Conservation (phyloP, 116 monocot genomes). For the Phalaenopsis hybrid region DNA sequence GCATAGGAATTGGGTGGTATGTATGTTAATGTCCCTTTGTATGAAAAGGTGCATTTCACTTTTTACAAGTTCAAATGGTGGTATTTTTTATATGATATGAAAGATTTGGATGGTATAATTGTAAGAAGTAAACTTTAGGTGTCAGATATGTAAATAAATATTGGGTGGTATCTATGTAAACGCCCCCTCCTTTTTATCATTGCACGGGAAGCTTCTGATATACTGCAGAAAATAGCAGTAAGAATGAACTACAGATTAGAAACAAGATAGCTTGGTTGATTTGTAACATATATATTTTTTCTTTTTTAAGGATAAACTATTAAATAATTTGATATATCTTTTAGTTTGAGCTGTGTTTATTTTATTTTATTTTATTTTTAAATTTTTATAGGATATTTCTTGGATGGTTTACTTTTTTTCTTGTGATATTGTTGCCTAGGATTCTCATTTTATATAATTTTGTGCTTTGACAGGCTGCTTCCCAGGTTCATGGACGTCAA, state of each 20-base stretch:
- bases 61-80: too few relatives aligned
- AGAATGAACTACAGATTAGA: not conserved
- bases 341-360: not conserved
- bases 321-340: not conserved
- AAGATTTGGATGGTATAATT: too few relatives aligned
- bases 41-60: too few relatives aligned
- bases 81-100: too few relatives aligned
- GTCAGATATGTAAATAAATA: too few relatives aligned
- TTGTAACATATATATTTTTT: not conserved
- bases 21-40: too few relatives aligned
- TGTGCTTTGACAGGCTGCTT: conserved; percentile 62
- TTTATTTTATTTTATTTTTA: not conserved
- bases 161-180: too few relatives aligned
- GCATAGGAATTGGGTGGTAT: too few relatives aligned
- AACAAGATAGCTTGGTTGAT: not conserved
- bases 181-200: too few relatives aligned
- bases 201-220: too few relatives aligned
- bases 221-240: not conserved
- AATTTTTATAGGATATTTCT: not conserved
- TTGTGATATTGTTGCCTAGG: not conserved
- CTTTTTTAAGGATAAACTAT: not conserved
- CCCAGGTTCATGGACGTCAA: conserved; percentile 81
- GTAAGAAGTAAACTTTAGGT: too few relatives aligned
- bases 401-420: not conserved
- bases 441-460: not conserved